Evolutionary conservation across 257 asterid species (phyloP).

Genomic region (Nicotiana benthamiana): DNA sequence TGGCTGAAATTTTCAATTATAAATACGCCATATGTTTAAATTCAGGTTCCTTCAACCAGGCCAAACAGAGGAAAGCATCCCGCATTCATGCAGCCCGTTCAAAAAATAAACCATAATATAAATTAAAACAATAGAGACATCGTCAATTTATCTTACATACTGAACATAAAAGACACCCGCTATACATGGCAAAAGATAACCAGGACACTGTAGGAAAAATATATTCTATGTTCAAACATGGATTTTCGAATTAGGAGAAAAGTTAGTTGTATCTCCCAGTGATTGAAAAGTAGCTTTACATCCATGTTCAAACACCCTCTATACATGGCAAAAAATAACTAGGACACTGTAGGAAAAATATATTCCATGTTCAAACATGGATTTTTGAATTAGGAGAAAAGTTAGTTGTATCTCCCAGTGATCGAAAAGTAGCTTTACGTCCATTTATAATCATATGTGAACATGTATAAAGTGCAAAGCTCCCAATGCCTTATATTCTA

Average conservation of each 20-base stretch:
- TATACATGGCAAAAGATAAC: not conserved
- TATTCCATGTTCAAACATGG: not conserved
- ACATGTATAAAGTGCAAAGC: not conserved
- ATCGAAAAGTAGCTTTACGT: not conserved
- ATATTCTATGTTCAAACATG: not conserved
- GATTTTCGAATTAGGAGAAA: not conserved
- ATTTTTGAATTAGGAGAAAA: not conserved
- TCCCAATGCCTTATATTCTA: not conserved
- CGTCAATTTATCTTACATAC: not conserved
- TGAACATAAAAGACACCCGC: not conserved
- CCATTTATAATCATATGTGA: not conserved
- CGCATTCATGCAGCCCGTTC: not conserved
- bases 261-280: not conserved
- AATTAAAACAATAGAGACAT: not conserved
- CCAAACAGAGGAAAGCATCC: slow-evolving; percentile 1
- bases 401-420: not conserved
- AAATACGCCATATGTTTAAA: slow-evolving; percentile 4
- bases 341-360: not conserved
- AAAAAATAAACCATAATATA: not conserved
- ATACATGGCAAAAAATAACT: not conserved
- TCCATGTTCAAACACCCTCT: not conserved
- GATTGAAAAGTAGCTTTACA: not conserved
- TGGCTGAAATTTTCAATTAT: slow-evolving; percentile 47
- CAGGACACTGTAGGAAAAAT: not conserved
- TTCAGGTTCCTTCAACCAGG: slow-evolving; percentile 1